Evolutionary conservation across 2,329 filamentous ascomycete species (phyloP), one percentile per base, ranked within the genome.

Genomic region (Monilinia laxa): DNA sequence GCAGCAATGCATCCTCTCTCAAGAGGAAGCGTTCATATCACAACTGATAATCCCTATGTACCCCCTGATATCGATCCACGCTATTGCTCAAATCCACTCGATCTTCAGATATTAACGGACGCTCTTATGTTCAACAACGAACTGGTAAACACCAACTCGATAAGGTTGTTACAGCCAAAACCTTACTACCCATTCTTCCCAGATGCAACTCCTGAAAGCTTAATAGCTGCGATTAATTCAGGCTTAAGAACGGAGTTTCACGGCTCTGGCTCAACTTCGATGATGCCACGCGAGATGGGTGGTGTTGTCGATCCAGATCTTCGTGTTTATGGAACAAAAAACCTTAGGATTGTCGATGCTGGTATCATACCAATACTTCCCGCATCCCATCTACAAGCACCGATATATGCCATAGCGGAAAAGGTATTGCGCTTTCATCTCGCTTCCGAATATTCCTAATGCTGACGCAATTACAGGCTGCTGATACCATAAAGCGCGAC

Each of bases 11-110:
- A 80, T 67, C 76, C 87, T 0, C 83, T 86, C 73, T 85, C 83
- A 1, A 81, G 85, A 1, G 87, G 87, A 1, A 80, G 78, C 62
- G 81, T 86, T 60, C 86, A 89, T 75, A 85, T 88, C 68, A 73
- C 76, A 7, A 78, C 78, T 1, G 67, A 77, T 0, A 77, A 81
- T 40, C 73, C 79, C 12, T 74, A 76, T 12, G 77, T 78, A 3
- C 70, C 77, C 16, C 80, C 82, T 0, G 75, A 79, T 16, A 85
- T 86, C 72, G 81, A 87, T 68, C 72, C 71, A 28, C 70, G 72
- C 12, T 73, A 70, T 40, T 71, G 69, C 23, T 70, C 72, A 25
- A 72, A 74, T 45, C 73, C 72, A 51, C 57, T 73, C 11, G 72
- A 74, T 60, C 69, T 68, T 55, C 66, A 72, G 28, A 63, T 73